Evolutionary conservation across 257 asterid species (phyloP).

Genomic region (Solanum neorickii): DNA sequence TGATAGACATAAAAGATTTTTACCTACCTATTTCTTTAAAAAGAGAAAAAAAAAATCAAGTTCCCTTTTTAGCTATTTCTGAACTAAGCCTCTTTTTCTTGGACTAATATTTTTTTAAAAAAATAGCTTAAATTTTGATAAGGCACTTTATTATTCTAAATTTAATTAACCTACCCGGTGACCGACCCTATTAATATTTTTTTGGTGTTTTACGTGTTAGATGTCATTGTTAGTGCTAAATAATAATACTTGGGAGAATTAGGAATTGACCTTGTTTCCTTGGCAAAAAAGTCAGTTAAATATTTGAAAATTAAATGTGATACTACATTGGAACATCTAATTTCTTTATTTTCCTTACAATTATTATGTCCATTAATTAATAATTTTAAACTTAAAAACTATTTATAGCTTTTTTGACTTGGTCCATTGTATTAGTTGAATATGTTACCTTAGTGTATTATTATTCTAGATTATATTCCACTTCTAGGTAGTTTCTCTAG

Average conservation of each 20-base stretch:
- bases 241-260: background rate
- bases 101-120: too few relatives aligned
- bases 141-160: too few relatives aligned
- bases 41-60: too few relatives aligned
- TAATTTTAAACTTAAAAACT: background rate
- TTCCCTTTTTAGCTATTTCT: background rate
- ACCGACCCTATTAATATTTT: background rate
- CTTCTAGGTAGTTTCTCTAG: conserved; percentile 20
- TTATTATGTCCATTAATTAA: background rate
- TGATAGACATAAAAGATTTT: too few relatives aligned
- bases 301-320: background rate
- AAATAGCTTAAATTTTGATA: too few relatives aligned
- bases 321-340: background rate
- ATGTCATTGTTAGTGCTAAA: background rate
- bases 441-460: background rate
- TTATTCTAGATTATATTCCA: background rate
- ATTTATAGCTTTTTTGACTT: background rate
- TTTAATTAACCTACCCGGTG: background rate
- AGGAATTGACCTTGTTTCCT: background rate
- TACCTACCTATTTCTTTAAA: too few relatives aligned
- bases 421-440: background rate
- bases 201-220: background rate
- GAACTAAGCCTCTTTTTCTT: background rate
- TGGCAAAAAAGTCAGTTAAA: background rate
- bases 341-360: background rate